Evolutionary conservation across 306 rosid genomes (phyloP), one percentile per base, ranked within the genome.

Genomic region (Cicer chorassanicum): DNA sequence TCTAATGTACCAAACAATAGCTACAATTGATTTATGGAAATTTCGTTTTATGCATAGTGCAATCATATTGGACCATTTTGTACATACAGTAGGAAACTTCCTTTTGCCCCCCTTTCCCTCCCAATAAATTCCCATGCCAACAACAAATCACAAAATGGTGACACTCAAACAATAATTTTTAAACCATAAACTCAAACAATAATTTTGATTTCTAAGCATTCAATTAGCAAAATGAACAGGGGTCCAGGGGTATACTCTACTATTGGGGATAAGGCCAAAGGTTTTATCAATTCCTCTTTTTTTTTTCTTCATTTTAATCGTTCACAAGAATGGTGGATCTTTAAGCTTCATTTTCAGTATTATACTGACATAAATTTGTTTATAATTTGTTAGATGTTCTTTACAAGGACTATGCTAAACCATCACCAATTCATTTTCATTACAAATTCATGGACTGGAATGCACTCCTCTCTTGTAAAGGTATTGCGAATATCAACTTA

Each of bases 251-350:
- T 75, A 65, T 86, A 73, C 77, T 88, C 61, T 63, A 87, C 81
- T 54, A 80, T 88, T 68, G 93, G 96, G 36, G 86, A 84, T 81
- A 87, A 82, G 53, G 93, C 93, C 72, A 87, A 77, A 90, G 93
- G 96, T 90, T 41, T 73, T n/a, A 59, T 66, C 62, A 72, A 34
- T 29, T 76, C 6, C 1, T 65, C 39, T 6, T 39, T 77, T 12
- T 39, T 24, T 6, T 29, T 73, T 59, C 39, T 24, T 24, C 24
- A 50, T 76, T 70, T 67, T 16, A 24, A 12, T 73, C 15, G 70
- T 78, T 70, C 64, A 40, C 2, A 19, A 36, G 56, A 59, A 19
- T 72, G 3, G 12, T 60, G 44, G 14, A 51, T 63, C 50, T 70
- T 67, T 9, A 57, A 72, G 78, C 10, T 29, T 44, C n/a, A 34